Conservation (phyloP, 805 yeast genomes). For the Metschnikowia hibisci region DNA sequence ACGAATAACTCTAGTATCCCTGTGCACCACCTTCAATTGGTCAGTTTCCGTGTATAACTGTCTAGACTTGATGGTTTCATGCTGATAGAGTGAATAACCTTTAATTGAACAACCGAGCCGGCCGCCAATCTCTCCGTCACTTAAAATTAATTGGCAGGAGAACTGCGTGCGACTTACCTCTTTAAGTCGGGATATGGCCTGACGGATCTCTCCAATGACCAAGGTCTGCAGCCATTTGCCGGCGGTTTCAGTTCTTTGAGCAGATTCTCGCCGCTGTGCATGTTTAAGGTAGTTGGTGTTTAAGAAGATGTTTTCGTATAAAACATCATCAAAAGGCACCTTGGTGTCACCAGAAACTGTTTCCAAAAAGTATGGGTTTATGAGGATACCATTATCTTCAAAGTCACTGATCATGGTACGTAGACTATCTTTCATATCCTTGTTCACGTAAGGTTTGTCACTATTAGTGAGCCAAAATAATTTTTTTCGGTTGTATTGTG, state of each 20-base stretch:
- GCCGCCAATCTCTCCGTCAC: constrained; percentile 39
- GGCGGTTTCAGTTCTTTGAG: constrained; percentile 11
- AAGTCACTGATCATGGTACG: constrained; percentile 59
- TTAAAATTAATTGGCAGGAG: constrained; percentile 55
- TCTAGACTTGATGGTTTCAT: constrained; percentile 48
- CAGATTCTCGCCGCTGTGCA: constrained; percentile 10
- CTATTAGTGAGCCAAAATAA: constrained; percentile 72
- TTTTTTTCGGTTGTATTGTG: constrained; percentile 51
- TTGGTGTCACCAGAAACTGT: constrained; percentile 11
- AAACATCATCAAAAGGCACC: constrained; percentile 32
- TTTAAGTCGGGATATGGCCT: constrained; percentile 50
- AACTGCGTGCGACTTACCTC: constrained; percentile 63
- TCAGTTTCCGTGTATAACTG: constrained; percentile 55
- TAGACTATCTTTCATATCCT: constrained; percentile 44
- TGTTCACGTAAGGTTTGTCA: constrained; percentile 56
- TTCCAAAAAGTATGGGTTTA: constrained; percentile 61
- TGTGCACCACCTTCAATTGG: constrained; percentile 47
- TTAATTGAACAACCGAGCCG: constrained; percentile 57
- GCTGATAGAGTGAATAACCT: constrained; percentile 64
- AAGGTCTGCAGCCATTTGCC: constrained; percentile 11
- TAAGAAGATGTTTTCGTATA: constrained; percentile 56
- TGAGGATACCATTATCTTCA: constrained; percentile 47
- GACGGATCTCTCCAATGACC: constrained; percentile 33
- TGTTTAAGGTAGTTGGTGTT: constrained; percentile 40
- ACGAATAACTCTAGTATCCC: constrained; percentile 9